Evolutionary conservation across 768 basidiomycete genomes (phyloP).

Genomic region (Boletus coccyginus): DNA sequence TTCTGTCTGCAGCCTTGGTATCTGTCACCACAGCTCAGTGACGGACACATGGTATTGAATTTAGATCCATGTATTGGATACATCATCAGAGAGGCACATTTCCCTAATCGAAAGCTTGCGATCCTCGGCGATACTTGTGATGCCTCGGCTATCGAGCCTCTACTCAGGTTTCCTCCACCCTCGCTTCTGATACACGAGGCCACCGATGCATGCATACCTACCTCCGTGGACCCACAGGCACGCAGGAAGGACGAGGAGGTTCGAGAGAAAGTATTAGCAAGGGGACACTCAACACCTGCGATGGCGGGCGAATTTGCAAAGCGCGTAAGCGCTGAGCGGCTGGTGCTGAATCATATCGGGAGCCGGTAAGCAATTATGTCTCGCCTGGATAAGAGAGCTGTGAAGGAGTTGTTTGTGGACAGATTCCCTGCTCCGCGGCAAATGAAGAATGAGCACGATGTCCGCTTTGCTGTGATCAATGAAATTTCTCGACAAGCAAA

Average conservation of each 20-base stretch:
- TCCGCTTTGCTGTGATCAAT: constrained; percentile 45
- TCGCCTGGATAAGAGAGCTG: neutral
- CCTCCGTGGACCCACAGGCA: constrained; percentile 47
- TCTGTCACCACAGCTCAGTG: neutral
- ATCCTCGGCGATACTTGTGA: constrained; percentile 80
- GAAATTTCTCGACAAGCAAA: constrained; percentile 67
- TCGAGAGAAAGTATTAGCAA: constrained; percentile 48
- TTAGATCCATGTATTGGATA: constrained; percentile 80
- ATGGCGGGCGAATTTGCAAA: constrained; percentile 80
- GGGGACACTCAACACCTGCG: constrained; percentile 76
- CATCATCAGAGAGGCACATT: constrained; percentile 57
- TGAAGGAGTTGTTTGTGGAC: neutral
- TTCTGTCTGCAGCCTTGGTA: neutral
- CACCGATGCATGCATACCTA: constrained; percentile 71
- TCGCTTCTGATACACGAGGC: constrained; percentile 85
- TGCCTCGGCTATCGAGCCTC: constrained; percentile 53
- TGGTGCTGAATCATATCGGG: constrained; percentile 80
- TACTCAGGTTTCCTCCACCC: constrained; percentile 47
- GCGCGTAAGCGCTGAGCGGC: constrained; percentile 50
- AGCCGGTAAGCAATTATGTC: constrained; percentile 43
- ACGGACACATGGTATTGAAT: neutral
- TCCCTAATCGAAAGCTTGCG: constrained; percentile 58
- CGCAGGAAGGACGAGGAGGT: constrained; percentile 43
- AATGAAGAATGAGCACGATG: constrained; percentile 26
- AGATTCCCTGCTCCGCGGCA: constrained; percentile 55